Conservation (phyloP, 2,329 filamentous ascomycete species). For the Mycocentrospora acerina region DNA sequence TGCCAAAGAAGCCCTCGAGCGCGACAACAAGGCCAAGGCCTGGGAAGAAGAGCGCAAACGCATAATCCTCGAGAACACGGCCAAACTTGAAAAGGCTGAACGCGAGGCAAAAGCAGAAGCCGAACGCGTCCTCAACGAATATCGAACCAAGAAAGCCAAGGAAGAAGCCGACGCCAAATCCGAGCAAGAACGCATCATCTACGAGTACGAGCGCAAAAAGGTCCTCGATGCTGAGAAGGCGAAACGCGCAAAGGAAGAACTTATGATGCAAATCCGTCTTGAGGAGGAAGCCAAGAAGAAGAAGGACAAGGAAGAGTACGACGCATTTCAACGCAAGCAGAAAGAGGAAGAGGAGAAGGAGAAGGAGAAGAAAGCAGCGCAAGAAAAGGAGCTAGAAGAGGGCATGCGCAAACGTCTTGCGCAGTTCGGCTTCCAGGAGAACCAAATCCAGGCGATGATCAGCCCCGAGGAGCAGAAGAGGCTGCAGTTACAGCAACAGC, state of each 20-base stretch:
- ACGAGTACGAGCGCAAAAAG: constrained; percentile 41
- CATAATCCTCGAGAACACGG: constrained; percentile 24
- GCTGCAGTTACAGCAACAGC: constrained; percentile 24
- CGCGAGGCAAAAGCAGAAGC: constrained; percentile 32
- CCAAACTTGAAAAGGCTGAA: constrained; percentile 28
- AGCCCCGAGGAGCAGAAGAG: constrained; percentile 49
- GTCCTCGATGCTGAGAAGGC: constrained; percentile 40
- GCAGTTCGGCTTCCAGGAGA: constrained; percentile 49
- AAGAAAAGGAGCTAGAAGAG: constrained; percentile 47
- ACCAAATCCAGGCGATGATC: constrained; percentile 52
- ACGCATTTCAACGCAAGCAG: constrained; percentile 44
- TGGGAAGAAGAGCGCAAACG: constrained; percentile 19
- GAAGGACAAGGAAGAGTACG: constrained; percentile 46
- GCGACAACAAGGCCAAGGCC: constrained; percentile 5
- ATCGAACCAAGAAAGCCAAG: constrained; percentile 35
- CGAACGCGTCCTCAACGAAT: constrained; percentile 36
- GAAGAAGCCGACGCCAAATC: constrained; percentile 34
- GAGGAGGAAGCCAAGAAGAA: constrained; percentile 45
- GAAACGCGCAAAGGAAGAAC: constrained; percentile 39
- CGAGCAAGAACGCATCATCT: constrained; percentile 36
- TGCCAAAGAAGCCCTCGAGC: constrained; percentile 1
- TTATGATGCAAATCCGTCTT: constrained; percentile 43
- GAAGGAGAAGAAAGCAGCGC: constrained; percentile 42
- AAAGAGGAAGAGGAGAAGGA: constrained; percentile 45
- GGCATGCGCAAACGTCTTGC: constrained; percentile 49